phyloP scores from a whole-genome alignment of 1,139 yeast species.

The Meyerozyma athensensis region DNA sequence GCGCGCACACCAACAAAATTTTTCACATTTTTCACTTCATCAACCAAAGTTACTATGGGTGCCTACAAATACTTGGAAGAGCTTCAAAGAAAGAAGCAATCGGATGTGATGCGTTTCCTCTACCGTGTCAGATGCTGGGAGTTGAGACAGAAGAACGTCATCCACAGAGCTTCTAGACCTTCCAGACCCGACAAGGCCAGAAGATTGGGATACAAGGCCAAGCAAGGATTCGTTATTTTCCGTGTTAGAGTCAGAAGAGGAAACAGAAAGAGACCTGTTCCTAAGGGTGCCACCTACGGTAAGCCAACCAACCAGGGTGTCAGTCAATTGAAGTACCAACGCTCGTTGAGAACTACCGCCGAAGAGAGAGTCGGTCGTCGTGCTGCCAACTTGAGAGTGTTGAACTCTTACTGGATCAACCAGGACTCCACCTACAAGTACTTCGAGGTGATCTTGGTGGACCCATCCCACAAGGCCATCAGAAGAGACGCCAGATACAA shows the following conservation, averaged over 20 bases:
- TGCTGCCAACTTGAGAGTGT: slow-evolving; percentile 97
- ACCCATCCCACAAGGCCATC: slow-evolving; percentile 98
- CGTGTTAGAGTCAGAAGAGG: slow-evolving; percentile 99
- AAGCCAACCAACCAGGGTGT: slow-evolving; percentile 99
- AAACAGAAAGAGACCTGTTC: slow-evolving; percentile 99
- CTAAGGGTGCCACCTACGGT: slow-evolving; percentile 99
- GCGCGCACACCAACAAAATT: neutral
- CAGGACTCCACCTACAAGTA: slow-evolving; percentile 99
- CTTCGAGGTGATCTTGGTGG: slow-evolving; percentile 95
- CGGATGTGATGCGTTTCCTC: slow-evolving; percentile 98
- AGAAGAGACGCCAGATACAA: slow-evolving; percentile 98
- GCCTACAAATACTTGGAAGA: slow-evolving; percentile 99
- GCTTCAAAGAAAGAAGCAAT: slow-evolving; percentile 99
- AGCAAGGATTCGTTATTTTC: slow-evolving; percentile 98
- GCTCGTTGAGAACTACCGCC: slow-evolving; percentile 95
- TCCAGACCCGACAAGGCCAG: slow-evolving; percentile 99
- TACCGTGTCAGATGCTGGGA: slow-evolving; percentile 99
- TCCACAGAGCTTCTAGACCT: slow-evolving; percentile 99
- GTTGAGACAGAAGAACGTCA: slow-evolving; percentile 98
- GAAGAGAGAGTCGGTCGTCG: slow-evolving; percentile 99
- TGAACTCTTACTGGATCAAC: slow-evolving; percentile 99
- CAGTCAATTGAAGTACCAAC: slow-evolving; percentile 98
- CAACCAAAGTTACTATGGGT: slow-evolving; percentile 56
- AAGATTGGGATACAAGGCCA: slow-evolving; percentile 99
- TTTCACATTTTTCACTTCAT: slow-evolving; percentile 12